Evolutionary conservation across 2,329 filamentous ascomycete species (phyloP), one percentile per base, ranked within the genome.

Genomic region (Aspergillus piperis): DNA sequence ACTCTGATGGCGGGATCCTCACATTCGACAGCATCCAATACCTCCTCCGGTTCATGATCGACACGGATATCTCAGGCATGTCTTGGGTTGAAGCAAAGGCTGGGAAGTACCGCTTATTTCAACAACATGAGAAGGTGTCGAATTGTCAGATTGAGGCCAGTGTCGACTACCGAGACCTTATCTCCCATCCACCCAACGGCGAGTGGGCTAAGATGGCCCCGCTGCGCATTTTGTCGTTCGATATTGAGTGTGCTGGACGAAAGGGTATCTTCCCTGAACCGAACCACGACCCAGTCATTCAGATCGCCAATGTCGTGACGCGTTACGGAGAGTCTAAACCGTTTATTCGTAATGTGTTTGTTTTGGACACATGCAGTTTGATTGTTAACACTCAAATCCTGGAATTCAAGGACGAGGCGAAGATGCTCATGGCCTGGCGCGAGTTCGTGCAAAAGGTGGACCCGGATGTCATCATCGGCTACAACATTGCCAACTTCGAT

Each of bases 151-250:
- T 99, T 65, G 95, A 99, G 78, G 95, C 94, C 11, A 84, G 88
- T 67, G 86, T 96, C 58, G 88, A 90, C 73, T 96, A 96, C 71
- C 81, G 82, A 60, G 88, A 98, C 69, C 81, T 99, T 8, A 88
- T 97, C 64, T 88, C 95, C 8, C 94, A 98, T 75, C 87, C 90
- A 52, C 88, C 93, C 2, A 90, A 95, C 66, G 94, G 93, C 17
- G 93, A 98, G 73, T 99, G 94, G 92, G 91, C 92, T 27, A 99
- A 97, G 78, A 97, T 98, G 88, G 95, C 96, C 0, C 95, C 95
- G 0, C 82, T 99, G 3, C 88, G 95, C 62, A 90, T 96, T 50
- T 79, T 99, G 49, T 98, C 95, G 4, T 98, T 99, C 71, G 95
- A 99, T 85, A 99, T 99, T 68, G 95, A 99, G 77, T 99, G 95